phyloP scores from a whole-genome alignment of 192 early-diverging fungal species.

The Allomyces macrogynus region DNA sequence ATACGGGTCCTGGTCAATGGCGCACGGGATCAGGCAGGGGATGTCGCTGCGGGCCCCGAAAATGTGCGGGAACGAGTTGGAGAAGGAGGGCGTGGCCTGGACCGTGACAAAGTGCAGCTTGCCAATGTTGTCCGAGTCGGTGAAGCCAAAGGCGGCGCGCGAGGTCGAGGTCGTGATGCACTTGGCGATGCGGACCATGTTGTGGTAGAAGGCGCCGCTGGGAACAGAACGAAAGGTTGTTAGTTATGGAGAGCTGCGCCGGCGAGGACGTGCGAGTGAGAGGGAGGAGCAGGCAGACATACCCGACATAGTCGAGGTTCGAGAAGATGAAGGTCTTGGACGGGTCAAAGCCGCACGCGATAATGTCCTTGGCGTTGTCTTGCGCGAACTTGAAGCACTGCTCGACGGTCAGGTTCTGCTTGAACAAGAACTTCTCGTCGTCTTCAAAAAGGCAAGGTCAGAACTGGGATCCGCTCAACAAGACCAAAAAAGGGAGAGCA shows the following conservation, averaged over 20 bases:
- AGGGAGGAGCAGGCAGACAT: constrained; percentile 1
- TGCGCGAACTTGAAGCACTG: constrained; percentile 48
- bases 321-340: constrained; percentile 96
- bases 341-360: constrained; percentile 82
- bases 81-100: constrained; percentile 87
- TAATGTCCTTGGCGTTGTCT: constrained; percentile 81
- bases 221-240: neutral
- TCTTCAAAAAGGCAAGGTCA: constrained; percentile 19
- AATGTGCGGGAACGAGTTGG: constrained; percentile 86
- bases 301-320: constrained; percentile 77
- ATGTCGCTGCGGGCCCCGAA: constrained; percentile 78
- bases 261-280: neutral
- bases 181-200: constrained; percentile 71
- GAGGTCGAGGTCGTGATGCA: constrained; percentile 65
- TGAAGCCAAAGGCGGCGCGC: constrained; percentile 80
- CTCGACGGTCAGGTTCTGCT: constrained; percentile 63
- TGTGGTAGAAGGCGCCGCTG: constrained; percentile 83
- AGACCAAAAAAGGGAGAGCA: neutral
- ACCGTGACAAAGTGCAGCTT: constrained; percentile 85
- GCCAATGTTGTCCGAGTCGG: constrained; percentile 69
- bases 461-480: neutral
- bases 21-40: constrained; percentile 92
- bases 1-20: constrained; percentile 98
- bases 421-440: constrained; percentile 98
- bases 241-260: neutral